Base-by-base conservation (phyloP, 768 basidiomycete species). In the Boletus sp. region DNA sequence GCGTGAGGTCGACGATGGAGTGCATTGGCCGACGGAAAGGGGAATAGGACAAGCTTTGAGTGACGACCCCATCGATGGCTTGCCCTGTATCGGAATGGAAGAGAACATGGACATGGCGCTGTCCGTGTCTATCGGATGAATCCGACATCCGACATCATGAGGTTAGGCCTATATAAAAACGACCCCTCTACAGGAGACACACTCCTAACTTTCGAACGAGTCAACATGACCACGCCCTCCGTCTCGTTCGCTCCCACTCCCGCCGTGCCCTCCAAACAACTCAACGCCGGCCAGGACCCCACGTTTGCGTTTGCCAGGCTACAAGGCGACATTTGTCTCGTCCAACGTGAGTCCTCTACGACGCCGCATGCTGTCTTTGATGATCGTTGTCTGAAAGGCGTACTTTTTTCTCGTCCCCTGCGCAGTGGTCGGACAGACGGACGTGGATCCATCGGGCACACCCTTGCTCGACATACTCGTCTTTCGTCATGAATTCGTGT, bases 401-500 rank as follows among this genome's bases (percentile, higher is more conserved):
- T 5, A 2, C 13, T 21, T 11, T n/a, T 4, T 6, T 21, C 11
- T 5, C 3, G 10, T 9, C 5, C 13, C 34, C n/a, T 13, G 0
- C 6, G 5, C 8, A 62, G 65, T 64, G 35, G 25, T 57, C 27
- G 59, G 59, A 43, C 63, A 54, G 56, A 50, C 68, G 7, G 29
- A 39, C 27, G 25, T 49, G 7, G 62, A 65, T 39, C 14, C 57
- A 4, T 62, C 57, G 4, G 54, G 55, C 2, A 47, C 57, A 1
- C 50, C 58, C 10, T 25, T 53, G n/a, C 50, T 70, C 21, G 61
- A 64, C 32, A 48, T 72, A 1, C 56, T 64, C 30, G 38, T 72
- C 47, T 72, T 72, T 54, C 59, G 63, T 17, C 82, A 85, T 63
- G 83, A 85, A 66, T 83, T 84, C 58, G 79, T 80, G 66, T 79